These are phyloP conservation scores for Solanum chacoense DNA, from an alignment of 305 asterid genomes.

Conservation along the genomic window DNA sequence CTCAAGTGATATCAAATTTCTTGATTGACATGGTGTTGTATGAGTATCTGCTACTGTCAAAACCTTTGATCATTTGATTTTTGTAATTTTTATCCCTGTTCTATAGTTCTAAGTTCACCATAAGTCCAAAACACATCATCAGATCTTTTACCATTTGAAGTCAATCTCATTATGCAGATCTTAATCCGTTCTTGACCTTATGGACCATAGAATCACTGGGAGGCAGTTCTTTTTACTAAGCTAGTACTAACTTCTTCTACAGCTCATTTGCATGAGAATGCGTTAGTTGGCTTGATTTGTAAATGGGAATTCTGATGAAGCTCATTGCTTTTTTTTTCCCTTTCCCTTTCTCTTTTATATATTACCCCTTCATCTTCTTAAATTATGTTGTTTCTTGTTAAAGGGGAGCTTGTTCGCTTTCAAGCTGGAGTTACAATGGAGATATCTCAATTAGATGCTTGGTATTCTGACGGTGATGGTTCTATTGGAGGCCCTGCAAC, in stretches of 20 bases:
- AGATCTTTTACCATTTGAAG: neutral
- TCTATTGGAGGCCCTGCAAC: slow-evolving; percentile 71
- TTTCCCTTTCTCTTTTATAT: neutral
- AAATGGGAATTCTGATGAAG: neutral
- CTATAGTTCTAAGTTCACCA: neutral
- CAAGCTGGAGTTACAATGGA: slow-evolving; percentile 92
- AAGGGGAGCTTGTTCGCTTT: slow-evolving; percentile 88
- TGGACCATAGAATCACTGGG: neutral
- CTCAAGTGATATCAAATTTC: neutral
- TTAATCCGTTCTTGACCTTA: neutral
- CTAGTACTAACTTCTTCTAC: neutral
- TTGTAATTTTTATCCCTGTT: neutral
- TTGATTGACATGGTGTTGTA: neutral
- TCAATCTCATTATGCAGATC: neutral
- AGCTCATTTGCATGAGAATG: neutral
- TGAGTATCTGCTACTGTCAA: neutral
- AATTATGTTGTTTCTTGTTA: neutral
- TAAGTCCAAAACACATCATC: neutral
- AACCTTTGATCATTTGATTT: neutral
- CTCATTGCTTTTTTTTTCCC: neutral
- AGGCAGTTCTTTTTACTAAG: neutral
- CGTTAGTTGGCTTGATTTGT: neutral
- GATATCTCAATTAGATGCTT: slow-evolving; percentile 84
- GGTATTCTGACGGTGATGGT: slow-evolving; percentile 79
- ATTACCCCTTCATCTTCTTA: neutral